Percentiles rank a stretch among this genome's conserved stretches.
phyloP scores from a whole-genome alignment of 805 yeast species.

The Suhomyces tanzawaensis region DNA sequence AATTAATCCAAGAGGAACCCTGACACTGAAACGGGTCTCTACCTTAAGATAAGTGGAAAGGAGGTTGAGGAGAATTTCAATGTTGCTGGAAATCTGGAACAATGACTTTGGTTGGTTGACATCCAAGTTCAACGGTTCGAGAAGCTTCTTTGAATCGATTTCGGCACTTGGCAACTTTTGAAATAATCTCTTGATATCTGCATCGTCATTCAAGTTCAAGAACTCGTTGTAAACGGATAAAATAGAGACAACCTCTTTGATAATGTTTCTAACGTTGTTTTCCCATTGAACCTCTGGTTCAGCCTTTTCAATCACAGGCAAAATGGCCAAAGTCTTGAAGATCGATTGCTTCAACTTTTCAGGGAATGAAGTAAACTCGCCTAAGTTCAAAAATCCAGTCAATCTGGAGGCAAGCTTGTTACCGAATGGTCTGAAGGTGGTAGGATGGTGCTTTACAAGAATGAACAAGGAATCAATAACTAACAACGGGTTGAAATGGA shows the following conservation, averaged over 20 bases:
- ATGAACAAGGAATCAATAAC: slow-evolving; percentile 33
- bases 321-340: slow-evolving; percentile 51
- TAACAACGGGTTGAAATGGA: slow-evolving; percentile 29
- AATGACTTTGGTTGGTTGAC: slow-evolving; percentile 53
- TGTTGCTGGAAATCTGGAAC: slow-evolving; percentile 49
- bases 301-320: slow-evolving; percentile 55
- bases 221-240: slow-evolving; percentile 57
- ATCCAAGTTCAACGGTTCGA: slow-evolving; percentile 48
- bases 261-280: slow-evolving; percentile 43
- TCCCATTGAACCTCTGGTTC: slow-evolving; percentile 48
- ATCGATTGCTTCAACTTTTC: slow-evolving; percentile 37
- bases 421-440: slow-evolving; percentile 79
- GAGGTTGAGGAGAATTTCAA: slow-evolving; percentile 43
- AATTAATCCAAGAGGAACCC: slow-evolving; percentile 62
- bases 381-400: slow-evolving; percentile 28
- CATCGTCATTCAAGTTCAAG: slow-evolving; percentile 56
- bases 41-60: slow-evolving; percentile 42
- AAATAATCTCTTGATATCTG: slow-evolving; percentile 42
- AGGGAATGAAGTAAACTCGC: slow-evolving; percentile 41
- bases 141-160: slow-evolving; percentile 6
- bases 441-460: slow-evolving; percentile 58
- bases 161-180: slow-evolving; percentile 27
- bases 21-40: slow-evolving; percentile 54
- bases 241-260: slow-evolving; percentile 55
- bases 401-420: slow-evolving; percentile 55